A percentile compares a stretch with the other conserved stretches of the same genome.
Evolutionary conservation across 352 stramenopile species (phyloP).

Genomic region (Pythium brassicae): DNA sequence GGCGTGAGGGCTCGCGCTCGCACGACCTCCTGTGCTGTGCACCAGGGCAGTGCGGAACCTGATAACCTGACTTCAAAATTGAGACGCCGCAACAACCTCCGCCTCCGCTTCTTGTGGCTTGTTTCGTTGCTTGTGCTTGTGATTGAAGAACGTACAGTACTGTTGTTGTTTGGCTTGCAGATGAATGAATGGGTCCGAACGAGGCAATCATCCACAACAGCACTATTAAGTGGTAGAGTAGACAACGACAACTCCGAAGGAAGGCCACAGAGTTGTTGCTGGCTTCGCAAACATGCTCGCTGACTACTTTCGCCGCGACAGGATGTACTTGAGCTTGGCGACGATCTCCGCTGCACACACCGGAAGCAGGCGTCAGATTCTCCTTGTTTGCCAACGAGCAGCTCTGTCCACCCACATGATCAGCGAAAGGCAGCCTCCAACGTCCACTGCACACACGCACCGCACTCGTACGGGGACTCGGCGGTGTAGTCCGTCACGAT

Average conservation of each 20-base stretch:
- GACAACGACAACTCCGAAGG: no score
- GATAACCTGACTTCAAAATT: conserved; percentile 75
- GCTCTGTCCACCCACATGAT: neutral
- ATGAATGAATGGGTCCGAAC: no score
- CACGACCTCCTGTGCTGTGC: neutral
- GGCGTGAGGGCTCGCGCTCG: neutral
- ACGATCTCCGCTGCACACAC: conserved; percentile 72
- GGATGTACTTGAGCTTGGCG: conserved; percentile 89
- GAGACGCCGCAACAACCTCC: conserved; percentile 62
- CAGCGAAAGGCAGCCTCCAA: neutral
- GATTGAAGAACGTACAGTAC: no score
- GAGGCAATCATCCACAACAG: neutral
- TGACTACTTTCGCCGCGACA: conserved; percentile 74
- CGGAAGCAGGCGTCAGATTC: neutral
- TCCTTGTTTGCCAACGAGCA: neutral
- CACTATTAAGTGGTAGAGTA: no score
- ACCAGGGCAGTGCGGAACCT: conserved; percentile 18
- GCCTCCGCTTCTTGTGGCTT: conserved; percentile 11
- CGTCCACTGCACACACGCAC: conserved; percentile 29
- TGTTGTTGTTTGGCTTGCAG: no score
- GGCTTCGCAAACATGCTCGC: no score
- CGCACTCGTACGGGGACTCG: conserved; percentile 86
- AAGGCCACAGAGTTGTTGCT: no score
- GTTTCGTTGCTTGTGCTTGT: neutral
- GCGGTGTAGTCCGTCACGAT: conserved; percentile 88